Conservation (phyloP, 192 early-diverging fungal genomes). For the Dimargaris xerosporica region DNA sequence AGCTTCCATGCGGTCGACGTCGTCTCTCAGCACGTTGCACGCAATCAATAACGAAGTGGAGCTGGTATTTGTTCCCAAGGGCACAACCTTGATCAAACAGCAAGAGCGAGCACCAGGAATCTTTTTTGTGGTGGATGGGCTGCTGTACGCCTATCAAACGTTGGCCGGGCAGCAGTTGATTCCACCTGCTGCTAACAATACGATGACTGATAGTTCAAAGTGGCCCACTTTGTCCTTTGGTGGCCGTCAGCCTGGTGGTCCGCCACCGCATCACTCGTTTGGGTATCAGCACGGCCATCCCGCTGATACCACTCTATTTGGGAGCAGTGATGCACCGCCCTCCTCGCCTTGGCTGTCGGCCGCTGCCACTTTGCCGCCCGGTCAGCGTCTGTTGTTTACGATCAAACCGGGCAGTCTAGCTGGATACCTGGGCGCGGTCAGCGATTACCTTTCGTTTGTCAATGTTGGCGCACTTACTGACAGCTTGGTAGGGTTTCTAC, state of each 20-base stretch:
- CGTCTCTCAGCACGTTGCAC: no score
- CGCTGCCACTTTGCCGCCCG: constrained; percentile 12
- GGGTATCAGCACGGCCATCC: no score
- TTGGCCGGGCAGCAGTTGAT: neutral
- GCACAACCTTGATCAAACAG: constrained; percentile 58
- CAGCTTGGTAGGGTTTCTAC: constrained; percentile 74
- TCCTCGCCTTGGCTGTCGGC: no score
- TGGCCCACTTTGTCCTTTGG: neutral
- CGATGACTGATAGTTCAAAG: constrained; percentile 19
- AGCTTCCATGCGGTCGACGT: no score
- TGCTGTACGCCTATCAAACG: constrained; percentile 50
- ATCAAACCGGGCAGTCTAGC: constrained; percentile 70
- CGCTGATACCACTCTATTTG: no score
- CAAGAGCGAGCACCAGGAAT: constrained; percentile 72
- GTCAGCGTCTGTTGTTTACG: constrained; percentile 10
- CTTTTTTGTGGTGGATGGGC: constrained; percentile 87
- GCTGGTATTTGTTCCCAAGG: constrained; percentile 59
- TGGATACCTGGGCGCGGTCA: constrained; percentile 85
- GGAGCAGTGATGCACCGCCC: no score
- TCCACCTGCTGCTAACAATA: neutral
- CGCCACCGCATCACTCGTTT: no score
- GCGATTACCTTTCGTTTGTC: constrained; percentile 79
- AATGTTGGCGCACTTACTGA: constrained; percentile 65
- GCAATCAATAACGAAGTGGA: constrained; percentile 39
- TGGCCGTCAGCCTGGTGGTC: no score